Evolutionary conservation across 106 monocot genomes (phyloP).

Genomic region (Vanilla planifolia): DNA sequence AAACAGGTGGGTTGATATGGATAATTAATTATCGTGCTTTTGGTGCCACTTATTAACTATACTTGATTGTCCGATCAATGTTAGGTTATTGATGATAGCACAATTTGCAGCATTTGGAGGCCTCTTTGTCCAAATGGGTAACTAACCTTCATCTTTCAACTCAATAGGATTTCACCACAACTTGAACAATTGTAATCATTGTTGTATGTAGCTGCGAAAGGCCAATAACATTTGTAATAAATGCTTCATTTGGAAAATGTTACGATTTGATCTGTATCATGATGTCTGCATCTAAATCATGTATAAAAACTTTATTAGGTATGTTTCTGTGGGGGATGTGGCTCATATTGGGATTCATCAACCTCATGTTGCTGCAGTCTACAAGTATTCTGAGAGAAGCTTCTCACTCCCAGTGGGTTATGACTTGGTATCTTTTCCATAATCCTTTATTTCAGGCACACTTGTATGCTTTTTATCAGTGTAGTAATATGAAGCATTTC

Average conservation of each 20-base stretch:
- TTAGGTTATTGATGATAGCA: slow-evolving; percentile 56
- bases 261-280: too few species aligned
- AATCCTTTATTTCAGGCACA: too few species aligned
- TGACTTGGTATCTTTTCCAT: slow-evolving; percentile 60
- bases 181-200: not conserved
- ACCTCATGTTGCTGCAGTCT: slow-evolving; percentile 76
- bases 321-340: slow-evolving; percentile 80
- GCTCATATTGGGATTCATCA: slow-evolving; percentile 71
- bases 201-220: too few species aligned
- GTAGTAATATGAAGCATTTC: too few species aligned
- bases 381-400: slow-evolving; percentile 40
- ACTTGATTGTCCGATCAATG: not conserved
- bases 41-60: not conserved
- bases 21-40: not conserved
- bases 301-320: slow-evolving; percentile 64
- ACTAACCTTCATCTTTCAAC: slow-evolving; percentile 3
- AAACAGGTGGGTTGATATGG: slow-evolving; percentile 52
- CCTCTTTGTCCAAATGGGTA: slow-evolving; percentile 92
- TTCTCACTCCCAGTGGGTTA: slow-evolving; percentile 87
- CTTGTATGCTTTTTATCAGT: too few species aligned
- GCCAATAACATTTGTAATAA: too few species aligned
- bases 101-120: slow-evolving; percentile 85
- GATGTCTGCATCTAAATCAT: not conserved
- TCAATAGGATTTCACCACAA: not conserved
- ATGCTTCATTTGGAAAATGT: too few species aligned